Base-by-base conservation (phyloP, 2,329 filamentous ascomycete genomes). In the Neopestalotiopsis rosae region DNA sequence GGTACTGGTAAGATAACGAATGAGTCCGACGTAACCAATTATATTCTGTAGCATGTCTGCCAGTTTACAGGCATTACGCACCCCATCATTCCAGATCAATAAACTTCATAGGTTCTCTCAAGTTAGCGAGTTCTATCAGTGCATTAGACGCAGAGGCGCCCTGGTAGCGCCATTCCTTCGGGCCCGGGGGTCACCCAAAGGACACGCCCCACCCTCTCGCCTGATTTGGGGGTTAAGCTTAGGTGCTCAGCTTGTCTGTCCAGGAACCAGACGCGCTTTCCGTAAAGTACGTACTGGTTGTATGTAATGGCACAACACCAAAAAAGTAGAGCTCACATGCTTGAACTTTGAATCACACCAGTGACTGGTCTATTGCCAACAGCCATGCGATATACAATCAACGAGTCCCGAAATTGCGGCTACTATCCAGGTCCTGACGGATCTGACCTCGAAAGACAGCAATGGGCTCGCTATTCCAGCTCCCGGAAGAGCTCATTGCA, bases 401-500 rank as follows among this genome's bases (percentile, higher is more conserved):
- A 5, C 45, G 7, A 52, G 2, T 6, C 45, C n/a, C 24, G 45
- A 52, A 3, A 24, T 52, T 5, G 45, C n/a, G 45, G 7, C 5
- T 52, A 20, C 20, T 7, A n/a, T 17, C 17, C 45, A 17, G 17
- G 5, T 61, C 12, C 6, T 20, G 9, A 9, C 9, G 14, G 28
- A 28, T 7, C 28, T 59, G 62, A 17, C 38, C 59, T 14, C 57
- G 24, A 32, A 13, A 30, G 20, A 68, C 61, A 49, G 45, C 63
- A 30, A 83, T 83, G 80, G 70, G 75, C 2, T 75, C 80, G 5
- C 75, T 86, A 17, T 89, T 89, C 74, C 76, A 82, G 68, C 81
- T 88, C 14, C 88, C 88, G 2, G 85, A 87, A 65, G 87, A 90
- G 73, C 76, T 83, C 45, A 72, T 87, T 7, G 76, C 83, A 2